Evolutionary conservation across 257 asterid genomes (phyloP), one percentile per base, ranked within the genome.

Genomic region (Nicotiana undulata): DNA sequence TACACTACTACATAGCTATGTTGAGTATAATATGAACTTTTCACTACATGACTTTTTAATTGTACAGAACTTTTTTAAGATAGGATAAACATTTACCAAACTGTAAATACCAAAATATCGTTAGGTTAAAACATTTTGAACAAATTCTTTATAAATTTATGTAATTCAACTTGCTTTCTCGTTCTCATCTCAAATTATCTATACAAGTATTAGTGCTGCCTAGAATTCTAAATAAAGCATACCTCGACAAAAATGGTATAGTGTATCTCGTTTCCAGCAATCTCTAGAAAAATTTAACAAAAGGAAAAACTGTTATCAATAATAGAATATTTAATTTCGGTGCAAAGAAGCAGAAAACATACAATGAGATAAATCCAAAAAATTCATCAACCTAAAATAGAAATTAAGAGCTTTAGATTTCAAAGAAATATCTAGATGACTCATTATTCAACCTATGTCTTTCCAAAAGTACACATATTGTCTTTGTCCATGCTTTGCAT

Each of bases 161-260:
- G 32, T 68, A n/a, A 68, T 68, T n/a, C 76, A 68, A n/a, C 12
- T 46, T 37, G 32, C 56, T 68, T 67, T 68, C 56, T 68, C 32
- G 22, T 40, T 37, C 53, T 17, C 76, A 67, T 9, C 75, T 66
- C 31, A 29, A 29, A 29, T 29, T 29, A 3, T 29, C 5, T n/a
- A n/a, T 20, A 12, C 20, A 68, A 11, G 56, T 31, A 68, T 15
- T 10, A 37, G 46, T 37, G 46, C 9, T 37, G 10, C 9, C 46
- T 7, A 37, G 2, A 37, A 37, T 37, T 7, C 46, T 49, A 49
- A 49, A 16, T 61, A 59, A 32, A 29, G 67, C 90, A 60, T 87
- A 93, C 98, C 98, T 93, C 98, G 51, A 94, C 91, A 81, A 89
- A 82, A 85, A 92, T 63, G 8, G 90, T 84, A 83, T 95, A 93